A percentile compares a stretch with the other conserved stretches of the same genome.
These are phyloP conservation scores for Blastobotrys ciferrii DNA, from an alignment of 1,139 yeast species.

Conservation along the genomic window DNA sequence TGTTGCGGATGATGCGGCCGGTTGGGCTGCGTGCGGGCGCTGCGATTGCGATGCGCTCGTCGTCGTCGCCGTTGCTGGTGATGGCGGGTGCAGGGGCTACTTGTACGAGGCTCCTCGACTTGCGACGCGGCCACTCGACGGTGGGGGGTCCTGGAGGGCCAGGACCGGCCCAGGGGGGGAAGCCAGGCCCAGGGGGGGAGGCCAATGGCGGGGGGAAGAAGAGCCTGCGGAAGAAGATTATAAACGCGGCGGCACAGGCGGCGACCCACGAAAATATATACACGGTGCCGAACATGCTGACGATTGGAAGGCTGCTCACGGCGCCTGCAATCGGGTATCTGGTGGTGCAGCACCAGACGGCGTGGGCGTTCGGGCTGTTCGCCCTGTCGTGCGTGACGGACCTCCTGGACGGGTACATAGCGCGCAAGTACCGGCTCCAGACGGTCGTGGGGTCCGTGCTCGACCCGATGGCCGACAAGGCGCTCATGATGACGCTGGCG, in stretches of 20 bases:
- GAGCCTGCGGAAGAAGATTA: background rate
- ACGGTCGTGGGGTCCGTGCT: conserved; percentile 86
- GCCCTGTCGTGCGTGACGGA: conserved; percentile 88
- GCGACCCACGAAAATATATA: conserved; percentile 56
- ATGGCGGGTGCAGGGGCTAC: too few relatives aligned
- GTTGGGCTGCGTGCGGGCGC: too few relatives aligned
- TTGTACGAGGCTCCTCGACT: too few relatives aligned
- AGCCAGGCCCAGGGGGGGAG: background rate
- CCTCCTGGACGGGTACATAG: conserved; percentile 86
- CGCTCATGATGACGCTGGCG: conserved; percentile 84
- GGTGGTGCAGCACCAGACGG: conserved; percentile 59
- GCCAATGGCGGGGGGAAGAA: background rate
- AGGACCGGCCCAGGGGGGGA: too few relatives aligned
- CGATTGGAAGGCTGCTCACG: conserved; percentile 70
- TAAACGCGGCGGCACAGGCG: conserved; percentile 5
- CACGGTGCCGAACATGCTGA: conserved; percentile 82
- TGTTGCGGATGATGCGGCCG: background rate
- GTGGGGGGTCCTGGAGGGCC: too few relatives aligned
- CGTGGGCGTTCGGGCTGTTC: conserved; percentile 68
- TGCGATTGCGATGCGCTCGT: too few relatives aligned
- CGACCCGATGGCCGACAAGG: conserved; percentile 95
- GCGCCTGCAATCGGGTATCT: conserved; percentile 85
- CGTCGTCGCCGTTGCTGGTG: too few relatives aligned
- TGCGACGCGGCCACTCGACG: too few relatives aligned
- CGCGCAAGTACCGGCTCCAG: conserved; percentile 72